These are phyloP conservation scores for Delonix regia DNA, from an alignment of 306 rosid genomes.

Conservation along the genomic window DNA sequence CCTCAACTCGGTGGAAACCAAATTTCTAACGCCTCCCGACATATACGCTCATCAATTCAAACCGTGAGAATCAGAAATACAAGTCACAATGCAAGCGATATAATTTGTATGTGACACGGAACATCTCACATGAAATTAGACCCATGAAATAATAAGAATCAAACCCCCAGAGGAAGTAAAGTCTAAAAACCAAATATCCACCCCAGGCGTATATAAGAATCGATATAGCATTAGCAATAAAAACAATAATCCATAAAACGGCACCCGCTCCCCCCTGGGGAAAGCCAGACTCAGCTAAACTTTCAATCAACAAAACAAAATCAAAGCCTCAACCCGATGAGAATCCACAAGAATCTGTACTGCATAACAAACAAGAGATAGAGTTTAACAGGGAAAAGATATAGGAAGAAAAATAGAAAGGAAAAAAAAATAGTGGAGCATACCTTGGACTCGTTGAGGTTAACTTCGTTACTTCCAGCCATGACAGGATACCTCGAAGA, in stretches of 20 bases:
- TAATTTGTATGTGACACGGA: neutral
- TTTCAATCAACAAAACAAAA: constrained; percentile 9
- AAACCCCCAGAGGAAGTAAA: neutral
- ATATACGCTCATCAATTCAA: neutral
- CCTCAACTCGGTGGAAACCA: neutral
- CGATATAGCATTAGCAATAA: neutral
- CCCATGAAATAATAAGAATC: neutral
- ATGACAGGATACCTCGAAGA: constrained; percentile 33
- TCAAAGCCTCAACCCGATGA: constrained; percentile 14
- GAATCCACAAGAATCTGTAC: neutral
- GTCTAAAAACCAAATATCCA: neutral
- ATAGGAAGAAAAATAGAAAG: neutral
- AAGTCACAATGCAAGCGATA: neutral
- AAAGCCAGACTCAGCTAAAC: neutral
- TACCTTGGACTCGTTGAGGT: constrained; percentile 68
- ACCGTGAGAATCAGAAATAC: neutral
- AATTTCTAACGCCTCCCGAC: neutral
- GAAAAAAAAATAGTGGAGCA: constrained; percentile 5
- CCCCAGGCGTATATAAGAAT: neutral
- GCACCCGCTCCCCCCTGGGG: neutral
- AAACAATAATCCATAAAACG: neutral
- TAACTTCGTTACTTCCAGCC: constrained; percentile 64
- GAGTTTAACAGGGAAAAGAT: neutral
- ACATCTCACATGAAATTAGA: neutral
- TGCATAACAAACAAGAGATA: neutral